Evolutionary conservation across 2,329 filamentous ascomycete species (phyloP).

Genomic region (Fonsecaea pedrosoi): DNA sequence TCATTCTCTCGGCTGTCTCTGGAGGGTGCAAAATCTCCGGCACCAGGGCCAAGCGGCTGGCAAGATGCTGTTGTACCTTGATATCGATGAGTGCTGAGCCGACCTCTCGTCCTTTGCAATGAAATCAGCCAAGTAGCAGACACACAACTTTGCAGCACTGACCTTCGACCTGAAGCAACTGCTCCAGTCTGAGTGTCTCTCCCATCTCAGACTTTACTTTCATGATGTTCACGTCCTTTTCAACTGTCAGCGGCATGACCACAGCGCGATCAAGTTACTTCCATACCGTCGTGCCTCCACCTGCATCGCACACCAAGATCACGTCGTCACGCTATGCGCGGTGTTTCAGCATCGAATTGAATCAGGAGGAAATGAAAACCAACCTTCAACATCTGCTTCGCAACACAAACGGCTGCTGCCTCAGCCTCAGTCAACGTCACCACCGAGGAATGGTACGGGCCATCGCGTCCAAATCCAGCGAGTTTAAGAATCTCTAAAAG

Average conservation of each 20-base stretch:
- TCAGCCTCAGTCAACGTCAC: conserved; percentile 62
- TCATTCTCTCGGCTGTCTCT: conserved; percentile 44
- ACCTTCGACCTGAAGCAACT: conserved; percentile 34
- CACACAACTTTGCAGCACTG: conserved; percentile 5
- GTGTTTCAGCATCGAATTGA: conserved; percentile 20
- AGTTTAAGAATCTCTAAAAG: conserved; percentile 43
- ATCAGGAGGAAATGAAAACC: conserved; percentile 41
- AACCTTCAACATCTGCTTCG: conserved; percentile 46
- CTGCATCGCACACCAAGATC: conserved; percentile 59
- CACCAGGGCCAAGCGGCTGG: conserved; percentile 38
- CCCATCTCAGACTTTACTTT: conserved; percentile 41
- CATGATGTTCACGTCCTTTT: conserved; percentile 44
- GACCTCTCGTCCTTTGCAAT: conserved; percentile 44
- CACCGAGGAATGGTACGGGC: conserved; percentile 46
- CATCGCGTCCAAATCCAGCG: conserved; percentile 43
- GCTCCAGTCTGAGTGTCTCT: conserved; percentile 41
- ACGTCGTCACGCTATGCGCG: conserved; percentile 46
- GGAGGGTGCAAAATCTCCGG: conserved; percentile 24
- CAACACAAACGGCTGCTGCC: conserved; percentile 60
- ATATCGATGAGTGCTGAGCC: conserved; percentile 49
- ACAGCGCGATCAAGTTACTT: background rate
- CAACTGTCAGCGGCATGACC: background rate
- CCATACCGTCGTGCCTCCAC: conserved; percentile 54
- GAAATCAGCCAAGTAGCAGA: background rate
- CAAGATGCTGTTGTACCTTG: conserved; percentile 43